Evolutionary conservation across 2,329 filamentous ascomycete species (phyloP).

Genomic region (Aspergillus novoparasiticus): DNA sequence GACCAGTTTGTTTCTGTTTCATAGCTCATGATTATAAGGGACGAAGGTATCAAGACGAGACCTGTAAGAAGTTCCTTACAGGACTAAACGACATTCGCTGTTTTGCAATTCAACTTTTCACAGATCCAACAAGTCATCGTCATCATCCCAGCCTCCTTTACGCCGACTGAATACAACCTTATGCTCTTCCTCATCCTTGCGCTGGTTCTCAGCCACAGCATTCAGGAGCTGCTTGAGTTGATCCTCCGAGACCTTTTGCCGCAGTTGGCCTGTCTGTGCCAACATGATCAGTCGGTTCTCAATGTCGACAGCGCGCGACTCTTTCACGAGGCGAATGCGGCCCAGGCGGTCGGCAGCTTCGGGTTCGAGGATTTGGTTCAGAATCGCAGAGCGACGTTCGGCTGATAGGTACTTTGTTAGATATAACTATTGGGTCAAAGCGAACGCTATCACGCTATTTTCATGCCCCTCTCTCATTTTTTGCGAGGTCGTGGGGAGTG

Average conservation of each 20-base stretch:
- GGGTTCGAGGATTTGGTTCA: conserved; percentile 91
- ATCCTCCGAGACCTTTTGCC: conserved; percentile 83
- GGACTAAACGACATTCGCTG: conserved; percentile 4
- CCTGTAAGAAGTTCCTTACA: not conserved
- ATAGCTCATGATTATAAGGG: not conserved
- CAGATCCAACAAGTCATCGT: conserved; percentile 53
- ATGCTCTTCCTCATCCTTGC: conserved; percentile 61
- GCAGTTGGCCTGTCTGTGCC: conserved; percentile 82
- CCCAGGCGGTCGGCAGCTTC: conserved; percentile 90
- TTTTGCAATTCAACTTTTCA: conserved; percentile 23
- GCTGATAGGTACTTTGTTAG: conserved; percentile 18
- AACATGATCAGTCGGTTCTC: conserved; percentile 93
- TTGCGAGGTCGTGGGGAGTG: not conserved
- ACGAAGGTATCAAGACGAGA: not conserved
- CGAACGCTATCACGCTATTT: not conserved
- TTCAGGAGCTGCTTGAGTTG: conserved; percentile 91
- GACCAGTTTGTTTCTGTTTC: not conserved
- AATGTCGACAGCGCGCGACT: conserved; percentile 82
- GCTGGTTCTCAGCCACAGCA: conserved; percentile 76
- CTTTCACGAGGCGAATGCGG: conserved; percentile 94
- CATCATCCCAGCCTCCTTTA: conserved; percentile 84
- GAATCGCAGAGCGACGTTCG: conserved; percentile 55
- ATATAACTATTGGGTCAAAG: not conserved
- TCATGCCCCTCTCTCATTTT: not conserved
- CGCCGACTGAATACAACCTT: conserved; percentile 85